Conservation (phyloP, 2,329 filamentous ascomycete genomes). For the Lachnum nothofagi region DNA sequence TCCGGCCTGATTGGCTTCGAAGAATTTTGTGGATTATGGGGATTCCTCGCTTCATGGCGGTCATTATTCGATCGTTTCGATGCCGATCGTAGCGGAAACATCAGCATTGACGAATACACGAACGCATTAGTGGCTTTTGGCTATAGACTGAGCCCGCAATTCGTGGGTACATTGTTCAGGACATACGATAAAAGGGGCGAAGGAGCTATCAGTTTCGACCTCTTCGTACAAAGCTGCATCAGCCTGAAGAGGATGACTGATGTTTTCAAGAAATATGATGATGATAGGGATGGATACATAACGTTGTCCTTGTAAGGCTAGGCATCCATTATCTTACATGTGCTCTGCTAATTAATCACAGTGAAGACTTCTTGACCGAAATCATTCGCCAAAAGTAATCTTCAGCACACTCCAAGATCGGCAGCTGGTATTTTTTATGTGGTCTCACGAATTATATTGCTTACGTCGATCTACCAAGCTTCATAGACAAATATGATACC, state of each 20-base stretch:
- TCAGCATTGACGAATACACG: conserved; percentile 78
- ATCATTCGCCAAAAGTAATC: conserved; percentile 29
- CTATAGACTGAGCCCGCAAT: conserved; percentile 79
- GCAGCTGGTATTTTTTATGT: background rate
- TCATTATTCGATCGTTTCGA: conserved; percentile 94
- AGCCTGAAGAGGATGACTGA: conserved; percentile 97
- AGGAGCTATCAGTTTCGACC: conserved; percentile 80
- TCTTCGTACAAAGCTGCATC: conserved; percentile 97
- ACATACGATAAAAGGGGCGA: conserved; percentile 77
- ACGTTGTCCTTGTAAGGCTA: conserved; percentile 60
- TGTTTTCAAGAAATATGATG: conserved; percentile 97
- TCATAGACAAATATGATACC: conserved; percentile 22
- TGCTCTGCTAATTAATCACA: conserved; percentile 11
- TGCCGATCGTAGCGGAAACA: conserved; percentile 77
- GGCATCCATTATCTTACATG: background rate
- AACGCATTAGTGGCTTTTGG: conserved; percentile 90
- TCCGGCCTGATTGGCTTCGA: conserved; percentile 87
- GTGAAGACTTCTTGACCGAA: conserved; percentile 32
- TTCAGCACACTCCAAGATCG: background rate
- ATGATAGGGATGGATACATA: conserved; percentile 91
- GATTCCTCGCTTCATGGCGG: conserved; percentile 90
- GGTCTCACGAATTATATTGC: background rate
- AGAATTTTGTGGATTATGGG: conserved; percentile 95
- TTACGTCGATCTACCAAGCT: conserved; percentile 7
- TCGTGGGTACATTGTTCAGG: conserved; percentile 78